Evolutionary conservation across 257 asterid species (phyloP).

Genomic region (Primulina tabacum): DNA sequence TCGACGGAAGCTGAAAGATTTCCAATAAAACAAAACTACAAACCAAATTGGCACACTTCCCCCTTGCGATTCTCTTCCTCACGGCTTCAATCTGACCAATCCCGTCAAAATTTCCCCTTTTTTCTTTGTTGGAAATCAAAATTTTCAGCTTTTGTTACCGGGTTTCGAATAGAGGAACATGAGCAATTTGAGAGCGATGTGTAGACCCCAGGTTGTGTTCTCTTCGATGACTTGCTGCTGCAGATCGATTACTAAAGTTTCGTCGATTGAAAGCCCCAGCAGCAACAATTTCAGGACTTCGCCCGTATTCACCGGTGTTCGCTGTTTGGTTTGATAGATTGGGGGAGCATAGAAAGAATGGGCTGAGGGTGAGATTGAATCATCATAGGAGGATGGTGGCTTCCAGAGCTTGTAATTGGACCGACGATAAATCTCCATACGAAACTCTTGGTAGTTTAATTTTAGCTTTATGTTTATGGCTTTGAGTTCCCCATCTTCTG

Average conservation of each 20-base stretch:
- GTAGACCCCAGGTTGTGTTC: conserved; percentile 63
- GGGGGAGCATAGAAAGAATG: conserved; percentile 30
- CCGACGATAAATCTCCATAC: conserved; percentile 74
- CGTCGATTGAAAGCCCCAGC: conserved; percentile 36
- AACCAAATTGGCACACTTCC: neutral
- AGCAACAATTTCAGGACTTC: conserved; percentile 19
- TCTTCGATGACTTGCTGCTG: conserved; percentile 59
- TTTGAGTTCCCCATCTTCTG: neutral
- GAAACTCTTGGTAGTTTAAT: conserved; percentile 62
- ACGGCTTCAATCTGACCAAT: conserved; percentile 33
- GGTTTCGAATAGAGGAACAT: conserved; percentile 28
- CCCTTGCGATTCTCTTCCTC: conserved; percentile 32
- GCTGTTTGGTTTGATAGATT: conserved; percentile 41
- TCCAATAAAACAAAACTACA: neutral
- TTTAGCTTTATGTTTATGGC: neutral
- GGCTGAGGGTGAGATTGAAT: conserved; percentile 46
- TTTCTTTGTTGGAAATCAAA: too few relatives aligned
- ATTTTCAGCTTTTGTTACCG: neutral
- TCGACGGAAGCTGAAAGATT: neutral
- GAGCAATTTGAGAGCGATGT: conserved; percentile 68
- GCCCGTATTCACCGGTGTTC: conserved; percentile 31
- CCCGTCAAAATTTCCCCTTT: neutral
- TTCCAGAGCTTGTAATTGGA: conserved; percentile 79
- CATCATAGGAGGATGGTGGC: conserved; percentile 77
- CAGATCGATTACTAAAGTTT: conserved; percentile 55